Evolutionary conservation across 177 flowering plant genomes (phyloP), one percentile per base, ranked within the genome.

Genomic region (Tripterygium wilfordii): DNA sequence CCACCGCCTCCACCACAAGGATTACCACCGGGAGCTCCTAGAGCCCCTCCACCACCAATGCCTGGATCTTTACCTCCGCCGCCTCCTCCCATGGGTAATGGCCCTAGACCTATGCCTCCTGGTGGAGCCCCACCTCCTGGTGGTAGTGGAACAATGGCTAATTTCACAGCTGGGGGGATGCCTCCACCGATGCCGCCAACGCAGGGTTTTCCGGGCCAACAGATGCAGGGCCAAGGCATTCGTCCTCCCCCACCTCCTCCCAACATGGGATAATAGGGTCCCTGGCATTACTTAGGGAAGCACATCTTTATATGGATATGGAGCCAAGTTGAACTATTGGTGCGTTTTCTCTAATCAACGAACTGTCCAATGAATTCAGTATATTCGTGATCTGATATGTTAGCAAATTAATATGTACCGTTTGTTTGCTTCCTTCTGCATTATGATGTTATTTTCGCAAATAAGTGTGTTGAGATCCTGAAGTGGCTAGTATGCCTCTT

Each of bases 71-170:
- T 63, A 10, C 81, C 65, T 0, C 82, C 82, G 10, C 85, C 85
- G 4, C 82, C 87, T 0, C 85, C 83, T 31, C 60, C 76, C 16
- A 61, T 64, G 67, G 79, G 53, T 24, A 83, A 80, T 67, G 98
- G 95, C 0, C 94, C 94, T 33, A 72, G 96, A 45, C 88, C 96
- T n/a, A 85, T 85, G 95, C 95, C 86, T 36, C 95, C 97, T 12
- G 79, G 85, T 60, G 90, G 95, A 43, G 54, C 64, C 37, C 74
- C 78, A 26, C 96, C 96, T n/a, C 84, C 89, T 15, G 57, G 67
- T 40, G 83, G 88, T 21, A 54, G 80, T 64, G 83, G 87, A 18
- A 49, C 82, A 18, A 88, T 88, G 96, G 63, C 77, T 1, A 89
- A 82, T 61, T 90, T 77, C 63, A 76, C 92, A 24, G 75, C 79